phyloP scores from a whole-genome alignment of 371 early-diverging fungal genomes.

The Rhizomucor pusillus region DNA sequence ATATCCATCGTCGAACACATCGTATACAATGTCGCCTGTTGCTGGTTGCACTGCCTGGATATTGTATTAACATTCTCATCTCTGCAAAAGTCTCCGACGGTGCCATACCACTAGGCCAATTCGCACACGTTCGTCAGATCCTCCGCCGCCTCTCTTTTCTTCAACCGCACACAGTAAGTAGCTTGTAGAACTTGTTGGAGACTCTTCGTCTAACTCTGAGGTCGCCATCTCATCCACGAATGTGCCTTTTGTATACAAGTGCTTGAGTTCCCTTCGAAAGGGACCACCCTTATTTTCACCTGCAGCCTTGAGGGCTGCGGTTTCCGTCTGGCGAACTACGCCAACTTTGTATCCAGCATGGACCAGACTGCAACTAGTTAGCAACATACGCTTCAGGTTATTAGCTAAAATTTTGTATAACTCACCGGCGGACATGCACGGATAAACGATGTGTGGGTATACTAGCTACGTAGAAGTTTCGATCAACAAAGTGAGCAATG shows the following conservation, averaged over 20 bases:
- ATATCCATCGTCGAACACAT: slow-evolving; percentile 68
- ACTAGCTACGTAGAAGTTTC: slow-evolving; percentile 78
- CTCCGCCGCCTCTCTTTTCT: slow-evolving; percentile 48
- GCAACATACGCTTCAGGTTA: background rate
- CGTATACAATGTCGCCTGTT: slow-evolving; percentile 76
- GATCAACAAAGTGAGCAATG: slow-evolving; percentile 76
- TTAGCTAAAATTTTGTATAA: no score
- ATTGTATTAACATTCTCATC: background rate
- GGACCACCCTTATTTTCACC: slow-evolving; percentile 73
- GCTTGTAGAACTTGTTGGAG: slow-evolving; percentile 17
- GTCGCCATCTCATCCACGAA: slow-evolving; percentile 66
- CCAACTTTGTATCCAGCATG: slow-evolving; percentile 84
- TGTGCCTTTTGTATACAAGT: slow-evolving; percentile 80
- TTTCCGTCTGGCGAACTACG: slow-evolving; percentile 82
- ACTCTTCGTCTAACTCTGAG: slow-evolving; percentile 24
- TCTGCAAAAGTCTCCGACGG: background rate
- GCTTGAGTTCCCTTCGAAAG: slow-evolving; percentile 70
- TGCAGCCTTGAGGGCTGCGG: slow-evolving; percentile 81
- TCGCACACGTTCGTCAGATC: slow-evolving; percentile 44
- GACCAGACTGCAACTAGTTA: slow-evolving; percentile 53
- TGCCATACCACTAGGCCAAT: slow-evolving; percentile 46
- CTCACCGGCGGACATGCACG: slow-evolving; percentile 71
- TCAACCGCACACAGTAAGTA: slow-evolving; percentile 63
- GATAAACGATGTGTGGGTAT: slow-evolving; percentile 76
- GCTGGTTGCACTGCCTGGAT: slow-evolving; percentile 62